Percentiles rank a stretch among this genome's conserved stretches.
These are phyloP conservation scores for Papiliotrema flavescens DNA, from an alignment of 1,284 basidiomycete species.

Conservation along the genomic window DNA sequence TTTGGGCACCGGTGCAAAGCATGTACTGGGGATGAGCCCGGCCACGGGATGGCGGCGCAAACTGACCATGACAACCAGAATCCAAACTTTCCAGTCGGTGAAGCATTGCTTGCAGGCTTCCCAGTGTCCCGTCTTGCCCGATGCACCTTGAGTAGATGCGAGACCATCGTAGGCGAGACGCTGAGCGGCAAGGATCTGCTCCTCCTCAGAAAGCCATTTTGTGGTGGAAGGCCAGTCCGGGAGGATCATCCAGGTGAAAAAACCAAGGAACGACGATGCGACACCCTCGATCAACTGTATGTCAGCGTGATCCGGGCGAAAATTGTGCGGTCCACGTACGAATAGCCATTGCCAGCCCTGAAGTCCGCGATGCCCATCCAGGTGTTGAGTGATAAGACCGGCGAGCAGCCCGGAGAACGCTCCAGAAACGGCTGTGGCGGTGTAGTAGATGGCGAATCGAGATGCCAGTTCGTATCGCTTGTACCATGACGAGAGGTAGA, in stretches of 20 bases:
- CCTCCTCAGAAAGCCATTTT: slow-evolving; percentile 48
- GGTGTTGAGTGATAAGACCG: slow-evolving; percentile 45
- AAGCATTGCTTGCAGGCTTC: slow-evolving; percentile 46
- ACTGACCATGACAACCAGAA: slow-evolving; percentile 43
- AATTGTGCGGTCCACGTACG: slow-evolving; percentile 8
- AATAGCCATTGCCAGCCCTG: slow-evolving; percentile 49
- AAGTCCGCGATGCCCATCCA: slow-evolving; percentile 43
- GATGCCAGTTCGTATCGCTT: slow-evolving; percentile 39
- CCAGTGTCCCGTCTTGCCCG: slow-evolving; percentile 39
- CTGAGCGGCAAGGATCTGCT: slow-evolving; percentile 49
- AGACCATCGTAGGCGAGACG: slow-evolving; percentile 50
- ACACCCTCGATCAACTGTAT: slow-evolving; percentile 38
- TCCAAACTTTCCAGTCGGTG: slow-evolving; percentile 34
- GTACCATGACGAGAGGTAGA: slow-evolving; percentile 32
- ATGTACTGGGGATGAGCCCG: slow-evolving; percentile 26
- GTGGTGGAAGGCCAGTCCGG: slow-evolving; percentile 50
- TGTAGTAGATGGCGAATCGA: slow-evolving; percentile 46
- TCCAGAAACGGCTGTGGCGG: slow-evolving; percentile 47
- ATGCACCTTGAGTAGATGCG: slow-evolving; percentile 33
- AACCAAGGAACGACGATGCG: slow-evolving; percentile 32
- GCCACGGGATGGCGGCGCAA: slow-evolving; percentile 9
- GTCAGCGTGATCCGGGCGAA: background rate
- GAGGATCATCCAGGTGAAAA: slow-evolving; percentile 37
- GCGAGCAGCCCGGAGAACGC: slow-evolving; percentile 50
- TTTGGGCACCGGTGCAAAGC: slow-evolving; percentile 50